These are phyloP conservation scores for Capsicum rhomboideum DNA, from an alignment of 257 asterid species.

Conservation along the genomic window DNA sequence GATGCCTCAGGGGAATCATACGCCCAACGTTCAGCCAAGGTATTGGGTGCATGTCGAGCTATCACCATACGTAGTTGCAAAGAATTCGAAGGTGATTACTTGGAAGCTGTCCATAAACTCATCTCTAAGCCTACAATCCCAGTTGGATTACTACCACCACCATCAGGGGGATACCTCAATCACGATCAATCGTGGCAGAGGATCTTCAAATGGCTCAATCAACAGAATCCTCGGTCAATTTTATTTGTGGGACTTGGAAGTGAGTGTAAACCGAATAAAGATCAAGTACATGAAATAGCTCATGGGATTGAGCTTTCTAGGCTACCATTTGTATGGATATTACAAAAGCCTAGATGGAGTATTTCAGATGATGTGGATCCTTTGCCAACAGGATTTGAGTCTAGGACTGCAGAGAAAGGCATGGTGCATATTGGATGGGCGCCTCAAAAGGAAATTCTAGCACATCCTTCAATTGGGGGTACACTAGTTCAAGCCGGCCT, in stretches of 20 bases:
- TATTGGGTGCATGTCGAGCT: neutral
- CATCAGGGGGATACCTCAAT: neutral
- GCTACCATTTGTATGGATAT: constrained; percentile 15
- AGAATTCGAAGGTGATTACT: constrained; percentile 12
- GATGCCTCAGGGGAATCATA: constrained; percentile 7
- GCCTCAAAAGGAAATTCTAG: constrained; percentile 31
- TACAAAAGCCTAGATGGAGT: constrained; percentile 9
- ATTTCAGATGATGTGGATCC: neutral
- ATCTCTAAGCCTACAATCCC: constrained; percentile 11
- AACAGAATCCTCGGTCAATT: constrained; percentile 8
- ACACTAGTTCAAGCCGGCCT: constrained; percentile 22
- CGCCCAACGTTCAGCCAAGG: neutral
- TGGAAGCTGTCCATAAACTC: neutral
- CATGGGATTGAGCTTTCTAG: constrained; percentile 16
- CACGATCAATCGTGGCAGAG: neutral
- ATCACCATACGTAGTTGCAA: constrained; percentile 4
- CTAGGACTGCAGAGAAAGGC: constrained; percentile 6
- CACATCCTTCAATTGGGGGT: constrained; percentile 27
- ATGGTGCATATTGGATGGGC: constrained; percentile 36
- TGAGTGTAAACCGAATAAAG: neutral
- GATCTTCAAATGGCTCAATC: constrained; percentile 20
- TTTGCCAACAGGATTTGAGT: constrained; percentile 7
- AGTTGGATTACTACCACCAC: constrained; percentile 17
- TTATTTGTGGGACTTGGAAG: constrained; percentile 22
- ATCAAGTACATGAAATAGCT: constrained; percentile 24